A percentile compares a stretch with the other conserved stretches of the same genome.
These are phyloP conservation scores for Byssothecium circinans DNA, from an alignment of 2,329 filamentous ascomycete species.

Conservation along the genomic window DNA sequence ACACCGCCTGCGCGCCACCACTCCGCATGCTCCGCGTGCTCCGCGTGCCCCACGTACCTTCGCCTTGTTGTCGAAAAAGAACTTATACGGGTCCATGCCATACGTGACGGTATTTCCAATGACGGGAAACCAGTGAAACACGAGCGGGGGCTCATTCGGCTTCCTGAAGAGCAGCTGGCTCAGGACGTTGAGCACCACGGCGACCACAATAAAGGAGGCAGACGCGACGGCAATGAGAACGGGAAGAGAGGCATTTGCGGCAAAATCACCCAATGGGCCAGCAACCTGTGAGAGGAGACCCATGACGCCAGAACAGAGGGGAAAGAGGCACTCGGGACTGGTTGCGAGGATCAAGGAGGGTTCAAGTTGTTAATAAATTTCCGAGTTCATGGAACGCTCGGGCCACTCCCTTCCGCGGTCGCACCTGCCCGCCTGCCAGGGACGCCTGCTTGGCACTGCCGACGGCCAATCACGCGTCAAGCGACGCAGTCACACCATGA, in stretches of 20 bases:
- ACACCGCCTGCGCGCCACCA: slow-evolving; percentile 5
- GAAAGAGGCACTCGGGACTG: slow-evolving; percentile 13
- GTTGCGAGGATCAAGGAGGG: slow-evolving; percentile 7
- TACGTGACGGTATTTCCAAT: slow-evolving; percentile 91
- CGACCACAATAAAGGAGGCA: slow-evolving; percentile 53
- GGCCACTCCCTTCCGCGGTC: slow-evolving; percentile 25
- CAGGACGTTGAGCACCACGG: slow-evolving; percentile 76
- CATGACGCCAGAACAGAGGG: slow-evolving; percentile 44
- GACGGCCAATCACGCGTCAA: slow-evolving; percentile 12
- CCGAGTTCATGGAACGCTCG: slow-evolving; percentile 21
- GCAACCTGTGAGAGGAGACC: slow-evolving; percentile 54
- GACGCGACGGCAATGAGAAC: slow-evolving; percentile 50
- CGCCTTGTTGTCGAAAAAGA: slow-evolving; percentile 72
- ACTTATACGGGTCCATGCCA: slow-evolving; percentile 88
- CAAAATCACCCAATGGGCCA: slow-evolving; percentile 51
- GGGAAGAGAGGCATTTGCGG: slow-evolving; percentile 46
- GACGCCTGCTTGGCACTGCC: neutral
- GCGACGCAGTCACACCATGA: slow-evolving; percentile 27
- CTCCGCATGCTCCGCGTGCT: neutral
- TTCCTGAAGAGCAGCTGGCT: slow-evolving; percentile 80
- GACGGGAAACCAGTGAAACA: slow-evolving; percentile 68
- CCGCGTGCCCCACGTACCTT: slow-evolving; percentile 68
- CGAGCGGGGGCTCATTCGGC: slow-evolving; percentile 65
- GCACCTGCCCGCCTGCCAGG: slow-evolving; percentile 21
- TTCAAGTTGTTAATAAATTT: slow-evolving; percentile 33